A percentile compares a stretch with the other conserved stretches of the same genome.
Evolutionary conservation across 768 basidiomycete genomes (phyloP).

Genomic region (Tylopilus rubrobrunneus): DNA sequence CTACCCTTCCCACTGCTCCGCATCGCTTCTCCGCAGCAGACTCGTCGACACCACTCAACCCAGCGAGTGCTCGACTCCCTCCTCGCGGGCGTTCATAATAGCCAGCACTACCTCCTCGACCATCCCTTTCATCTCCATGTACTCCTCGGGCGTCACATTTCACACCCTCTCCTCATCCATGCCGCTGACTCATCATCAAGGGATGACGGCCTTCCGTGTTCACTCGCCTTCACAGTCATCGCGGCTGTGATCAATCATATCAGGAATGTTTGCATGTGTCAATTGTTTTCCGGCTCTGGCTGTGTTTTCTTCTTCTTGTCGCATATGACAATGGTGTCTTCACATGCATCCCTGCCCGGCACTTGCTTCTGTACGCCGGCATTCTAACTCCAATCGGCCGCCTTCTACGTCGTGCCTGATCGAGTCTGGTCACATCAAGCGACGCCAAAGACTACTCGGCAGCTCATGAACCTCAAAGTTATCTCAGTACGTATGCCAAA

Average conservation of each 20-base stretch:
- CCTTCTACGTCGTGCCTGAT: constrained; percentile 25
- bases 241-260: constrained; percentile 9
- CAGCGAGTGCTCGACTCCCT: constrained; percentile 12
- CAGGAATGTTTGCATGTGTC: constrained; percentile 9
- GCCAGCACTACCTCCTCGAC: background rate
- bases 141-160: constrained; percentile 15
- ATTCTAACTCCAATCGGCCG: constrained; percentile 9
- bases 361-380: constrained; percentile 12
- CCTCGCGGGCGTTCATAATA: constrained; percentile 1
- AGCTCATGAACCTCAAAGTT: constrained; percentile 19
- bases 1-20: constrained; percentile 14
- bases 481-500: constrained; percentile 25
- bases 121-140: constrained; percentile 17
- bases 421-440: constrained; percentile 17
- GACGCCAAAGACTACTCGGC: constrained; percentile 22
- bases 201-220: constrained; percentile 19
- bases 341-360: background rate
- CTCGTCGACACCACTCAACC: constrained; percentile 1
- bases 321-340: constrained; percentile 3
- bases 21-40: constrained; percentile 26
- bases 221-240: constrained; percentile 1
- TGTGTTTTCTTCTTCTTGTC: constrained; percentile 2
- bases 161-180: background rate
- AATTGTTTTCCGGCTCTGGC: background rate
- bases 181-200: constrained; percentile 12